A percentile compares a stretch with the other conserved stretches of the same genome.
Conservation (phyloP, 257 asterid genomes). For the Capsicum chinense region DNA sequence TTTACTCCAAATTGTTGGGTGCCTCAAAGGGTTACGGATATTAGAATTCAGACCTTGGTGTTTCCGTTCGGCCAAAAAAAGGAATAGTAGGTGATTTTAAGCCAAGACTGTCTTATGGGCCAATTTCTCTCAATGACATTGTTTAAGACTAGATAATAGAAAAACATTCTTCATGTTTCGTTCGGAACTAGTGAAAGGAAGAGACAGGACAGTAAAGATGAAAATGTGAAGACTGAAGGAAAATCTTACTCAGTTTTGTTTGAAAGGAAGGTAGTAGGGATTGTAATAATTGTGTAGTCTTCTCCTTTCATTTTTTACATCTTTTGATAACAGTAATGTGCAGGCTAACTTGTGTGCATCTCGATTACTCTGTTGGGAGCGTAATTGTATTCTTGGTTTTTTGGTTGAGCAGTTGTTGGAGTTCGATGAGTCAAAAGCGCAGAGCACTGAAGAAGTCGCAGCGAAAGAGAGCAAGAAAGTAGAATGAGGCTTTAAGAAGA, state of each 20-base stretch:
- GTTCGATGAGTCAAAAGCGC: constrained; percentile 71
- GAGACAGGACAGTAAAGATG: background rate
- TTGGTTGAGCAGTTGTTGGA: constrained; percentile 65
- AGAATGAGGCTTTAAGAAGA: constrained; percentile 42
- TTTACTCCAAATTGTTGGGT: background rate
- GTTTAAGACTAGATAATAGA: background rate
- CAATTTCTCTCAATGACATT: background rate
- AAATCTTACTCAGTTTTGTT: background rate
- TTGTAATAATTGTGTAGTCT: background rate
- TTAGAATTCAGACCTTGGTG: background rate
- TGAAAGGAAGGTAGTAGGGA: background rate
- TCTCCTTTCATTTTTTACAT: background rate
- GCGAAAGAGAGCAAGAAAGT: constrained; percentile 54
- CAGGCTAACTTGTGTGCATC: background rate
- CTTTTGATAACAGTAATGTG: background rate
- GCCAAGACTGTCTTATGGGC: background rate
- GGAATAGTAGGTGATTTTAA: background rate
- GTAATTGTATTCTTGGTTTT: background rate
- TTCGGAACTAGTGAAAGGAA: background rate
- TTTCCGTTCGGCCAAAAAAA: background rate
- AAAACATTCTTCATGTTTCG: background rate
- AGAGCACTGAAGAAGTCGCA: constrained; percentile 46
- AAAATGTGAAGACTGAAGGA: background rate
- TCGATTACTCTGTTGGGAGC: background rate
- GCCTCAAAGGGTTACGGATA: background rate